Evolutionary conservation across 306 rosid species (phyloP).

Genomic region (Argentina anserina): DNA sequence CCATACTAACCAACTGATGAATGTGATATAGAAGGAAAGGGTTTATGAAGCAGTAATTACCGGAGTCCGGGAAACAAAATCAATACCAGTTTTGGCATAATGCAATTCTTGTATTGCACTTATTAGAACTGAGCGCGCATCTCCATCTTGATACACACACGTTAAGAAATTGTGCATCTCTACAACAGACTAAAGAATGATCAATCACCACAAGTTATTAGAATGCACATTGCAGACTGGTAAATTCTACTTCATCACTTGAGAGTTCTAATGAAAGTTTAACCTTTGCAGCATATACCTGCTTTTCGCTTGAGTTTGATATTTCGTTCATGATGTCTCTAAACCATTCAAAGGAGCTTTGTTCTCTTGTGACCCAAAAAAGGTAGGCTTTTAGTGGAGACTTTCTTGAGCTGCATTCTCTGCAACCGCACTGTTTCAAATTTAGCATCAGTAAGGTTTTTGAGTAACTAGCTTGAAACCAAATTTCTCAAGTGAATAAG

Average conservation of each 20-base stretch:
- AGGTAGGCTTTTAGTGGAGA: constrained; percentile 70
- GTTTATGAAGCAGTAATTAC: constrained; percentile 37
- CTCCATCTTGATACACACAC: constrained; percentile 63
- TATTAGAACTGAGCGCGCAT: constrained; percentile 63
- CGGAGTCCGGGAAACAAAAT: constrained; percentile 61
- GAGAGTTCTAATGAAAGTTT: neutral
- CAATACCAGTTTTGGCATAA: constrained; percentile 64
- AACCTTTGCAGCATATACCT: constrained; percentile 39
- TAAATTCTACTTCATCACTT: constrained; percentile 1
- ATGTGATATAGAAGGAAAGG: neutral
- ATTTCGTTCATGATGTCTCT: constrained; percentile 69
- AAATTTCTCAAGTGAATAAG: neutral
- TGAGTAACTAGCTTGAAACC: neutral
- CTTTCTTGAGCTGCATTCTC: constrained; percentile 44
- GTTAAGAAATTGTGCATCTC: constrained; percentile 87
- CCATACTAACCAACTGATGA: neutral
- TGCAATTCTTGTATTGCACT: constrained; percentile 66
- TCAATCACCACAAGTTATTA: constrained; percentile 23
- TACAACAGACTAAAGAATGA: constrained; percentile 40
- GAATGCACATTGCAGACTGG: constrained; percentile 8
- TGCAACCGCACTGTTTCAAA: constrained; percentile 44
- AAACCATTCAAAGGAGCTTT: constrained; percentile 90
- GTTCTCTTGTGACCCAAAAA: constrained; percentile 88
- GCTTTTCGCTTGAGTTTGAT: constrained; percentile 44
- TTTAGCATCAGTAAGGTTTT: neutral